These are phyloP conservation scores for Stipa capillata DNA, from an alignment of 176 grass and related monocot species.

Conservation along the genomic window DNA sequence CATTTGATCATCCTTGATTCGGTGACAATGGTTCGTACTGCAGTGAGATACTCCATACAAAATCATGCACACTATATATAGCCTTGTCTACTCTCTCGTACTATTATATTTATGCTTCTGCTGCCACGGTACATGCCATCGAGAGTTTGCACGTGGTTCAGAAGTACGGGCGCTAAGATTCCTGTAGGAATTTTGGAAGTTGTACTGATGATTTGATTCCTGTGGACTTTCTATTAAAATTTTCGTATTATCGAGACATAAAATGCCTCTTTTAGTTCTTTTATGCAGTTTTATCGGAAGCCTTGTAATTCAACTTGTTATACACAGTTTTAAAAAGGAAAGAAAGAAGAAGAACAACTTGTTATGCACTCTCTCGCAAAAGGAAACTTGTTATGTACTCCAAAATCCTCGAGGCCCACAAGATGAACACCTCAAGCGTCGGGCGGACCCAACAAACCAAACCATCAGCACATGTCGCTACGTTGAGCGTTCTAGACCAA, in stretches of 20 bases:
- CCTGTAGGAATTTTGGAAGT: too few relatives aligned
- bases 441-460: neutral
- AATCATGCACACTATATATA: conserved; percentile 3
- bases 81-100: neutral
- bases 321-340: too few relatives aligned
- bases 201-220: too few relatives aligned
- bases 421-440: neutral
- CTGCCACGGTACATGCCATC: neutral
- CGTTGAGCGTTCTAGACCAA: neutral
- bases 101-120: neutral
- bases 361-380: too few relatives aligned
- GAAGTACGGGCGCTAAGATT: too few relatives aligned
- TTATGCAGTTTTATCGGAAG: too few relatives aligned
- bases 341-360: too few relatives aligned
- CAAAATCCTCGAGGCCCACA: neutral
- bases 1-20: conserved; percentile 21
- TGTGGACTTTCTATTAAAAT: too few relatives aligned
- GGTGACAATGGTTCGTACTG: conserved; percentile 4
- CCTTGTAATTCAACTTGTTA: too few relatives aligned
- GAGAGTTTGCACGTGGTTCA: neutral
- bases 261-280: too few relatives aligned
- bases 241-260: too few relatives aligned
- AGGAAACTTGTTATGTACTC: neutral
- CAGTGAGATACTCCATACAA: conserved; percentile 5
- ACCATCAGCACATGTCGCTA: neutral